These are phyloP conservation scores for Tremellales sp. DNA, from an alignment of 1,284 basidiomycete species.

Conservation along the genomic window DNA sequence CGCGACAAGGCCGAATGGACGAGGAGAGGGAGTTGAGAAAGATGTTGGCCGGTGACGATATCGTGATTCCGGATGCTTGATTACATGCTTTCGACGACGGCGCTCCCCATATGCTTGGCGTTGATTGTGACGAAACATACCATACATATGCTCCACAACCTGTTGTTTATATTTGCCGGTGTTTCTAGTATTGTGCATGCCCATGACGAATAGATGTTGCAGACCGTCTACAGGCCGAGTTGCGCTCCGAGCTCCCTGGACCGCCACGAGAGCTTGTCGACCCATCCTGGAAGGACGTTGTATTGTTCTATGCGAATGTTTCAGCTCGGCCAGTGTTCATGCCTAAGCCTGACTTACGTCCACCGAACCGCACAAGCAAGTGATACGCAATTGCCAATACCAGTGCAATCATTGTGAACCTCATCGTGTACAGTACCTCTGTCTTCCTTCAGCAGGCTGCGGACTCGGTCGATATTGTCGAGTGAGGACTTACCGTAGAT, in stretches of 20 bases:
- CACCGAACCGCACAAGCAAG: constrained; percentile 21
- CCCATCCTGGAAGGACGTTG: constrained; percentile 31
- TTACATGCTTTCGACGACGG: no score
- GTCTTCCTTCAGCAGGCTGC: background rate
- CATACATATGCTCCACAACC: no score
- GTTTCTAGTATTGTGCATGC: no score
- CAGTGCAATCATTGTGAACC: constrained; percentile 30
- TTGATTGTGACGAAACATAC: no score
- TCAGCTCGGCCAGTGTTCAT: background rate
- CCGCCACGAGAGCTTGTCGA: constrained; percentile 25
- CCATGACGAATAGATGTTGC: no score
- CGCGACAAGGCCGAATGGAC: constrained; percentile 28
- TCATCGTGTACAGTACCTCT: constrained; percentile 29
- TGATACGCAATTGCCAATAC: constrained; percentile 36
- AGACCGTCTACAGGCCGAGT: no score
- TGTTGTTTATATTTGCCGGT: no score
- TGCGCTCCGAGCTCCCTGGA: background rate
- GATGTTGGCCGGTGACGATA: constrained; percentile 28
- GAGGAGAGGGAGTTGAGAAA: constrained; percentile 37
- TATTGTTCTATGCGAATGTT: constrained; percentile 27
- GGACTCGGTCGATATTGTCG: background rate
- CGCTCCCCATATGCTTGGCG: no score
- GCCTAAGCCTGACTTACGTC: constrained; percentile 25
- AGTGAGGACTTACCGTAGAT: constrained; percentile 14
- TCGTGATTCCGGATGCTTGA: no score